These are phyloP conservation scores for Batkoa obscura DNA, from an alignment of 371 early-diverging fungal species.

Conservation along the genomic window DNA sequence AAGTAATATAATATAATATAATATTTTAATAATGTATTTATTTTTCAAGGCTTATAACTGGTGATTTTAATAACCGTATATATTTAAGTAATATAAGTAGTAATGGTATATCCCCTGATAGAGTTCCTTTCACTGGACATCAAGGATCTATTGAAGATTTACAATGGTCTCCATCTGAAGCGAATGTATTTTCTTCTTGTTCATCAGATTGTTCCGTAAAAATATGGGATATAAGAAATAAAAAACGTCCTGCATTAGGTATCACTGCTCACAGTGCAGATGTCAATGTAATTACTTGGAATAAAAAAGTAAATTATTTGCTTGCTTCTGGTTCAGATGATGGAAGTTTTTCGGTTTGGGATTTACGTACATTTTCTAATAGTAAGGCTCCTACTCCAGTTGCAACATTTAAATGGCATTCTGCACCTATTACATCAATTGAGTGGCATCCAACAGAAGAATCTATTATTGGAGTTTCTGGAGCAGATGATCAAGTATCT, in stretches of 20 bases:
- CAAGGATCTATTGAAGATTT: conserved; percentile 80
- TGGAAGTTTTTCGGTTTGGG: conserved; percentile 88
- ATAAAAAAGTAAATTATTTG: conserved; percentile 51
- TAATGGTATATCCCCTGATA: conserved; percentile 43
- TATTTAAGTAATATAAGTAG: conserved; percentile 49
- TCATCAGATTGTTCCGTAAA: conserved; percentile 77
- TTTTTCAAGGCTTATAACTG: conserved; percentile 52
- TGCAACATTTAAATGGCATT: conserved; percentile 94
- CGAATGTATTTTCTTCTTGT: conserved; percentile 78
- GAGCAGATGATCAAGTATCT: conserved; percentile 91
- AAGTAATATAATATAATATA: conserved; percentile 14
- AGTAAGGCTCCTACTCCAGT: conserved; percentile 41
- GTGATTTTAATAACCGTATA: conserved; percentile 63
- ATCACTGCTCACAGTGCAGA: conserved; percentile 70
- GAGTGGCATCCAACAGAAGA: conserved; percentile 93
- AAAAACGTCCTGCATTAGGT: conserved; percentile 50
- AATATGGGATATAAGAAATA: conserved; percentile 83
- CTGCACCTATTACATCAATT: conserved; percentile 77
- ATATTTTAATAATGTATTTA: neutral
- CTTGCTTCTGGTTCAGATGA: conserved; percentile 88
- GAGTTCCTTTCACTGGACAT: conserved; percentile 62
- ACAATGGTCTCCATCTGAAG: conserved; percentile 87
- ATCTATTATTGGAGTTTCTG: conserved; percentile 78
- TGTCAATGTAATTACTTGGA: conserved; percentile 94
- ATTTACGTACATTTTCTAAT: conserved; percentile 48